Evolutionary conservation across 768 basidiomycete genomes (phyloP), one percentile per base, ranked within the genome.

Genomic region (Russula ochroleuca): DNA sequence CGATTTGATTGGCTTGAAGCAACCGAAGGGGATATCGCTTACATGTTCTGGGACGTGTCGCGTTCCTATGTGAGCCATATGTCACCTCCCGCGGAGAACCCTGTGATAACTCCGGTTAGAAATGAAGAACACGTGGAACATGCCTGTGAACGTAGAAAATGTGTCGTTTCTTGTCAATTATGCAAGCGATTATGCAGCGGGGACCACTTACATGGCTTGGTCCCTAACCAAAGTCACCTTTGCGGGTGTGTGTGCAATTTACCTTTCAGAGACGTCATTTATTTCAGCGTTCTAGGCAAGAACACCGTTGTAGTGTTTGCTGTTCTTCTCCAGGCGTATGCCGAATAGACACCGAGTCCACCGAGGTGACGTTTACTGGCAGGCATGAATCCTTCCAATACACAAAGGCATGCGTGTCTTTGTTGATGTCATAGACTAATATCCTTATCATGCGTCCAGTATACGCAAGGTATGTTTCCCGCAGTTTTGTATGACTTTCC

Each of bases 281-380:
- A 43, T 14, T 21, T 33, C 0, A 5, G 8, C 14, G 5, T 28
- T 19, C 35, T 33, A 86, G 85, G 1, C 79, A 86, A 75, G 74
- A 77, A 19, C 85, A 86, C 68, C 59, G 75, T 17, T 86, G 85
- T 62, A 61, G 66, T 14, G 71, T 76, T 0, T 47, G 74, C 5
- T 87, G 85, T 65, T 66, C 74, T 21, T 73, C 78, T 0, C 68
- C 70, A 0, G 85, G 86, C 1, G 81, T 80, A 21, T 86, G 85
- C 61, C 77, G 84, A 55, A 84, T 86, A 11, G 80, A 85, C 56
- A 83, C 80, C 2, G 81, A 83, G 61, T 81, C 84, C 0, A 78
- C 86, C 35, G 82, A 85, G 67, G 82, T 83, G 8, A 85, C 83
- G 0, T 87, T 86, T 67, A 81, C 79, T 0, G 85, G 86, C 0